Evolutionary conservation across 1,284 basidiomycete species (phyloP).

Genomic region (Bjerkandera adusta): DNA sequence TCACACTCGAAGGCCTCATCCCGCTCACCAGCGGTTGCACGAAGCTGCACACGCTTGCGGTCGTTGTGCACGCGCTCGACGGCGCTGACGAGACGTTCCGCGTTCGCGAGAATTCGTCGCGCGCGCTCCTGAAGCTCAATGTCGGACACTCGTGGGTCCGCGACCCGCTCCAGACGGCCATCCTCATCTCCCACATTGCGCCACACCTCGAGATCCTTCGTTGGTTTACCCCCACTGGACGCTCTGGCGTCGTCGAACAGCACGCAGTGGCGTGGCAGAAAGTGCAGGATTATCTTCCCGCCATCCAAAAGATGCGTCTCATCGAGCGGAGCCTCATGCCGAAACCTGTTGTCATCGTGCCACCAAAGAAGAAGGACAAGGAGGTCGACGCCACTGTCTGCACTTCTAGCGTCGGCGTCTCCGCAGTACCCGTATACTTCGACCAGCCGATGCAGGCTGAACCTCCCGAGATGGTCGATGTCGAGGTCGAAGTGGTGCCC

Average conservation of each 20-base stretch:
- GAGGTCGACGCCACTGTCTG: slow-evolving; percentile 53
- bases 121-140: slow-evolving; percentile 62
- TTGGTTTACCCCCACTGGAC: slow-evolving; percentile 73
- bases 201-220: slow-evolving; percentile 64
- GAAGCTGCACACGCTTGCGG: slow-evolving; percentile 58
- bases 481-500: slow-evolving; percentile 28
- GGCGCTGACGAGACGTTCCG: slow-evolving; percentile 43
- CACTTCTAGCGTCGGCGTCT: slow-evolving; percentile 45
- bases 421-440: slow-evolving; percentile 42
- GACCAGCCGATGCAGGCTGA: slow-evolving; percentile 46
- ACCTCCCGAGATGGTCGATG: slow-evolving; percentile 43
- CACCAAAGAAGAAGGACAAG: slow-evolving; percentile 34
- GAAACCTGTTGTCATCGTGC: slow-evolving; percentile 30
- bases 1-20: slow-evolving; percentile 49
- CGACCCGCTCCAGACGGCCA: slow-evolving; percentile 63
- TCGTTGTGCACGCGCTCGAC: slow-evolving; percentile 57
- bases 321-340: slow-evolving; percentile 50
- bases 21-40: slow-evolving; percentile 55
- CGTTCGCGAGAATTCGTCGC: slow-evolving; percentile 50
- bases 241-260: slow-evolving; percentile 63
- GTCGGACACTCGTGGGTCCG: slow-evolving; percentile 70
- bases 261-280: slow-evolving; percentile 68
- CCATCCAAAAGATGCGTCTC: slow-evolving; percentile 61
- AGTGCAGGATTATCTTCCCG: slow-evolving; percentile 63
- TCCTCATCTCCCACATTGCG: slow-evolving; percentile 73